A percentile compares a stretch with the other conserved stretches of the same genome.
phyloP scores from a whole-genome alignment of 306 rosid genomes.

The Luffa acutangula region DNA sequence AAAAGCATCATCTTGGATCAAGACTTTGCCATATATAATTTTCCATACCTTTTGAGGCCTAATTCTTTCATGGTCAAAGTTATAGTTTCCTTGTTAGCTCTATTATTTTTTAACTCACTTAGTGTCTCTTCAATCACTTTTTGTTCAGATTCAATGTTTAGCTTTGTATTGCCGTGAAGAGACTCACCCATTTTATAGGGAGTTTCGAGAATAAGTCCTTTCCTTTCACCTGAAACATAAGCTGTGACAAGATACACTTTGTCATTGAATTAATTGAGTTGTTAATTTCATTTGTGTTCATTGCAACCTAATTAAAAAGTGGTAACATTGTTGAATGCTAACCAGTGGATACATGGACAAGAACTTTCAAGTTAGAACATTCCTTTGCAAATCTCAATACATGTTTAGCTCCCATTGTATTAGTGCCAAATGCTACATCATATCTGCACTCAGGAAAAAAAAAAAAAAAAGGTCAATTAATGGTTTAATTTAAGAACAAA shows the following conservation, averaged over 20 bases:
- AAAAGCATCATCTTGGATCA: neutral
- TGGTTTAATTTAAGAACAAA: too few relatives aligned
- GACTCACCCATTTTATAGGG: conserved; percentile 46
- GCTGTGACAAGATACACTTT: conserved; percentile 31
- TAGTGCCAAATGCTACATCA: conserved; percentile 47
- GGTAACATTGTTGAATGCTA: neutral
- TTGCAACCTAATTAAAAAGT: too few relatives aligned
- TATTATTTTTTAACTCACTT: conserved; percentile 19
- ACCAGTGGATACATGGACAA: conserved; percentile 82
- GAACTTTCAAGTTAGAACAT: conserved; percentile 36
- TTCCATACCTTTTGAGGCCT: conserved; percentile 44
- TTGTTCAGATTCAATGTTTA: conserved; percentile 42
- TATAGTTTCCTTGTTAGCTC: conserved; percentile 29
- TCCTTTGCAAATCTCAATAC: conserved; percentile 52
- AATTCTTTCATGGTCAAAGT: conserved; percentile 52
- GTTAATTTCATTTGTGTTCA: neutral
- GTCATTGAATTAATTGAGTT: neutral
- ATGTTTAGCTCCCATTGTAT: conserved; percentile 55
- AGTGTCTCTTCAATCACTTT: conserved; percentile 21
- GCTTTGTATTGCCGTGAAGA: conserved; percentile 38
- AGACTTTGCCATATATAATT: neutral
- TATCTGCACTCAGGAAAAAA: neutral
- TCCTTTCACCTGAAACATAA: conserved; percentile 61
- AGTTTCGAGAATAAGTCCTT: conserved; percentile 45
- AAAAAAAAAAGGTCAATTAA: too few relatives aligned